A percentile compares a stretch with the other conserved stretches of the same genome.
These are phyloP conservation scores for Telopea speciosissima DNA, from an alignment of 177 flowering plant genomes.

Conservation along the genomic window DNA sequence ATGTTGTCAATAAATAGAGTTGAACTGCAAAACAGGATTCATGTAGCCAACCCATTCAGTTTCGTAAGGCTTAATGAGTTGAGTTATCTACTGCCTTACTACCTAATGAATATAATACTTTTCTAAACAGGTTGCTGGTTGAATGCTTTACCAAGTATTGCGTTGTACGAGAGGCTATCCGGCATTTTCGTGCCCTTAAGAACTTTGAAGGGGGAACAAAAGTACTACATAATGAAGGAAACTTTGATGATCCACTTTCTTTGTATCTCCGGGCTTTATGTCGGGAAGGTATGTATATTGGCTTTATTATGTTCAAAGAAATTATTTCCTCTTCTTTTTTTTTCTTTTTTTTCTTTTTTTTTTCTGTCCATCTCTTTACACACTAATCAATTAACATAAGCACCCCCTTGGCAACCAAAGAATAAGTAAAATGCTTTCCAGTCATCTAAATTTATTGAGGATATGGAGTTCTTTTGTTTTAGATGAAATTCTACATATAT, in stretches of 20 bases:
- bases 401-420: too few relatives aligned
- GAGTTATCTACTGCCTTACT: not conserved
- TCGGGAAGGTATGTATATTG: constrained; percentile 64
- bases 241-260: constrained; percentile 92
- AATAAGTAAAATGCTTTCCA: too few relatives aligned
- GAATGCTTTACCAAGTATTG: constrained; percentile 97
- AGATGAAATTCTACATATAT: not conserved
- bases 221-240: constrained; percentile 67
- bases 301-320: not conserved
- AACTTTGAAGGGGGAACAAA: constrained; percentile 65
- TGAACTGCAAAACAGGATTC: too few relatives aligned
- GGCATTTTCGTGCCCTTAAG: constrained; percentile 92
- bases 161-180: constrained; percentile 76
- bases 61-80: too few relatives aligned
- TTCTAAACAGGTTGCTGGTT: constrained; percentile 63
- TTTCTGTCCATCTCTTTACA: too few relatives aligned
- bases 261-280: constrained; percentile 92
- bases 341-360: too few relatives aligned
- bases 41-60: too few relatives aligned
- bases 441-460: too few relatives aligned
- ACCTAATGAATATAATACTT: constrained; percentile 2
- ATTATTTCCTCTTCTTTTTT: not conserved
- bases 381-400: too few relatives aligned
- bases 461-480: too few relatives aligned
- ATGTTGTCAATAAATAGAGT: too few relatives aligned